Evolutionary conservation across 202 grass and related monocot genomes (phyloP).

Genomic region (Hordeum pubiflorum): DNA sequence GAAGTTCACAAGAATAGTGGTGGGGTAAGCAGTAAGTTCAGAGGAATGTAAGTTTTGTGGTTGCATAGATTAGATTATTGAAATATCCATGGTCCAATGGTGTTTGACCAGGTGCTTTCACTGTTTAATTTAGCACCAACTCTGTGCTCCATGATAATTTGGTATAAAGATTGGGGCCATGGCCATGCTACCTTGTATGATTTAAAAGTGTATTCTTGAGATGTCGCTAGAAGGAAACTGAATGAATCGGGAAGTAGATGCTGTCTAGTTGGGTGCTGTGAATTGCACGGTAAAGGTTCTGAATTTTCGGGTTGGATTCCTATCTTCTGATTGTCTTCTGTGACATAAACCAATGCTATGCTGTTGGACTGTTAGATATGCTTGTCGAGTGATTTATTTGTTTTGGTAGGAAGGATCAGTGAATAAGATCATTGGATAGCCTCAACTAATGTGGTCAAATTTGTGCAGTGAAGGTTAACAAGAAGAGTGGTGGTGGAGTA

Average conservation of each 20-base stretch:
- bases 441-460: neutral
- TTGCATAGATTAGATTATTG: neutral
- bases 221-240: slow-evolving; percentile 46
- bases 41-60: neutral
- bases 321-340: neutral
- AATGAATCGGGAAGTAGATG: neutral
- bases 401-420: neutral
- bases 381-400: neutral
- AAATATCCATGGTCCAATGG: neutral
- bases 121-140: neutral
- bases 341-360: neutral
- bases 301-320: slow-evolving; percentile 16
- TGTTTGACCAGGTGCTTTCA: neutral
- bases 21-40: neutral
- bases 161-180: neutral
- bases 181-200: neutral
- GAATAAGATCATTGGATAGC: neutral
- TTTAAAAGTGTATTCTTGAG: slow-evolving; percentile 34
- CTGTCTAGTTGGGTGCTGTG: neutral
- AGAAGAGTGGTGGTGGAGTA: neutral
- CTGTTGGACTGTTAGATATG: neutral
- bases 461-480: neutral
- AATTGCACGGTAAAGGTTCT: neutral
- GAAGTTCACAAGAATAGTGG: neutral
- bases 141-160: neutral